Base-by-base conservation (phyloP, 768 basidiomycete genomes). In the Sarcodon aspratus region DNA sequence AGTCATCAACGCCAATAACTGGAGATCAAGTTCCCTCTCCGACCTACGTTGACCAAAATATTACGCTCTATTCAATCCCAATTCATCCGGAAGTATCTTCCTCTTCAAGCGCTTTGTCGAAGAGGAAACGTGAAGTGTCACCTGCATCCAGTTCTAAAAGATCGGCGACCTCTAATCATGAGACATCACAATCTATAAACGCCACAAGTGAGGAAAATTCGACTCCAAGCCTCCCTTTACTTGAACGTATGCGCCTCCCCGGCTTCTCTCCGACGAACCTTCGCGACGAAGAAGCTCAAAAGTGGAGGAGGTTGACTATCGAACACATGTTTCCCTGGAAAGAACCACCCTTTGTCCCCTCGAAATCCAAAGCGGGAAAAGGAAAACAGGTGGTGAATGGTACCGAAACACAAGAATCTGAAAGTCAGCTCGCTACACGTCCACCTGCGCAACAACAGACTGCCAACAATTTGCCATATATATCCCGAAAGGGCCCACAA, bases 31-130 rank as follows among this genome's bases (percentile, higher is more conserved):
- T 64, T 21, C 61, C 65, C 15, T 51, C 35, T 13, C 79, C 79
- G 2, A 64, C 79, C 33, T 86, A 71, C 63, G 65, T 69, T 48
- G 86, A 89, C 57, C 67, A 73, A 9, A 80, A 80, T 54, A 63
- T 91, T 46, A 69, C 74, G 7, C 72, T 89, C 7, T 86, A 82
- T 55, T 72, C 75, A 1, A 68, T 87, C 36, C 74, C 83, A 4
- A 54, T 77, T 44, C 52, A 63, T 6, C 54, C 63, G 31, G 11
- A 6, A 31, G 51, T 12, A 57, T 51, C 56, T 7, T 47, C 42
- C 4, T 61, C 62, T 17, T 60, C 51, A 5, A 52, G 51, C 6
- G 18, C 47, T 6, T 34, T 57, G 3, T 49, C 56, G 9, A 64
- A 64, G 35, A 60, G 63, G 15, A 48, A 45, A 36, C 48, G 15